Percentiles rank a stretch among this genome's conserved stretches.
These are phyloP conservation scores for Fusarium pininemorale DNA, from an alignment of 2,329 filamentous ascomycete genomes.

Conservation along the genomic window DNA sequence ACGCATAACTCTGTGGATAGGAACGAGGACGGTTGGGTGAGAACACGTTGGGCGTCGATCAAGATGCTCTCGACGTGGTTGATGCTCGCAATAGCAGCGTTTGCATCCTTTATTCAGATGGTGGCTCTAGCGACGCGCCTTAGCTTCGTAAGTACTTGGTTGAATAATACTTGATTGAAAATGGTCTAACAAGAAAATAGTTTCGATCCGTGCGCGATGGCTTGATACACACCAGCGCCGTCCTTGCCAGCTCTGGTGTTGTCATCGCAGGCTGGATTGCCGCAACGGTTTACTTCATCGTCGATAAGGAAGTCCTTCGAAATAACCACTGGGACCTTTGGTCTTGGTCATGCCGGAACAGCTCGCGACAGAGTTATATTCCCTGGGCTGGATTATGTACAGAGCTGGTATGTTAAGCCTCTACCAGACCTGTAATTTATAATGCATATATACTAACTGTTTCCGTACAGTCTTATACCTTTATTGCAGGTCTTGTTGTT, in stretches of 20 bases:
- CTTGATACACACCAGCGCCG: not conserved
- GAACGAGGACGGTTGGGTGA: constrained; percentile 10
- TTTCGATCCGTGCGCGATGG: not conserved
- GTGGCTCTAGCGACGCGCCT: not conserved
- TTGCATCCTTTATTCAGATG: not conserved
- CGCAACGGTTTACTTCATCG: not conserved
- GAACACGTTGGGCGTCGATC: not conserved
- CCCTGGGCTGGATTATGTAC: not conserved
- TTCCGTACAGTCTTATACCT: not conserved
- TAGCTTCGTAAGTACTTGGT: not conserved
- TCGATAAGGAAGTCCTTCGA: not conserved
- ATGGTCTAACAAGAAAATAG: not conserved
- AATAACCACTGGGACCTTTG: constrained; percentile 18
- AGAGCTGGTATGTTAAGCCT: not conserved
- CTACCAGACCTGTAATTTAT: fast-evolving
- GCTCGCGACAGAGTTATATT: constrained; percentile 7
- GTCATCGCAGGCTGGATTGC: not conserved
- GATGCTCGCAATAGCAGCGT: not conserved
- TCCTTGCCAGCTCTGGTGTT: not conserved
- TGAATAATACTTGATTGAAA: fast-evolving
- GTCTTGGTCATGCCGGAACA: constrained; percentile 13
- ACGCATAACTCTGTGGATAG: constrained; percentile 11
- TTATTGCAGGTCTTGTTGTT: not conserved
- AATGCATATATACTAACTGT: not conserved
- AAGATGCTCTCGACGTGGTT: constrained; percentile 13